Percentiles rank a stretch among this genome's conserved stretches.
Evolutionary conservation across 306 rosid species (phyloP).

Genomic region (Citrullus colocynthis): DNA sequence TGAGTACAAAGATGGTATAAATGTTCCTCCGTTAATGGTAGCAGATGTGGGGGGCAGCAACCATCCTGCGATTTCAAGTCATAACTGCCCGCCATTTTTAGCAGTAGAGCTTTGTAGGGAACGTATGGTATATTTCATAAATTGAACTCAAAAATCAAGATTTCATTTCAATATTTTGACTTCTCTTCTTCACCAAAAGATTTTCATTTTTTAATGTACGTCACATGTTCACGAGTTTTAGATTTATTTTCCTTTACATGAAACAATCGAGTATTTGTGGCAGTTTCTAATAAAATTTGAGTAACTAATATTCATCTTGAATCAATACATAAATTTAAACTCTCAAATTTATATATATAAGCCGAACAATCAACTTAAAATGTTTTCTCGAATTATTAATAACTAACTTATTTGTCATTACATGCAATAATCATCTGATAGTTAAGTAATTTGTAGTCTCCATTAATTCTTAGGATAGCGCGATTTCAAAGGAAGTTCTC

Average conservation of each 20-base stretch:
- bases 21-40: conserved; percentile 61
- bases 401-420: neutral
- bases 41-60: conserved; percentile 46
- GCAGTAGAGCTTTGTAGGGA: conserved; percentile 87
- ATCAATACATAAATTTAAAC: neutral
- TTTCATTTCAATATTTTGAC: neutral
- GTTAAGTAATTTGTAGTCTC: neutral
- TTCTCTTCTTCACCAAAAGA: neutral
- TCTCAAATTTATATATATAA: neutral
- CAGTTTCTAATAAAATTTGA: neutral
- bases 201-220: neutral
- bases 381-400: neutral
- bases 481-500: neutral
- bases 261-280: neutral
- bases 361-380: neutral
- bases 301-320: neutral
- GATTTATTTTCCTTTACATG: neutral
- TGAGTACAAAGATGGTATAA: conserved; percentile 35
- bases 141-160: neutral
- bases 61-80: conserved; percentile 49
- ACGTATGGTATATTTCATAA: conserved; percentile 45
- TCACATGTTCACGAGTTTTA: neutral
- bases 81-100: conserved; percentile 61
- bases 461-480: neutral
- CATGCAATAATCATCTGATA: neutral